Base-by-base conservation (phyloP, 164 flowering plant species). In the Stephania cephalantha region DNA sequence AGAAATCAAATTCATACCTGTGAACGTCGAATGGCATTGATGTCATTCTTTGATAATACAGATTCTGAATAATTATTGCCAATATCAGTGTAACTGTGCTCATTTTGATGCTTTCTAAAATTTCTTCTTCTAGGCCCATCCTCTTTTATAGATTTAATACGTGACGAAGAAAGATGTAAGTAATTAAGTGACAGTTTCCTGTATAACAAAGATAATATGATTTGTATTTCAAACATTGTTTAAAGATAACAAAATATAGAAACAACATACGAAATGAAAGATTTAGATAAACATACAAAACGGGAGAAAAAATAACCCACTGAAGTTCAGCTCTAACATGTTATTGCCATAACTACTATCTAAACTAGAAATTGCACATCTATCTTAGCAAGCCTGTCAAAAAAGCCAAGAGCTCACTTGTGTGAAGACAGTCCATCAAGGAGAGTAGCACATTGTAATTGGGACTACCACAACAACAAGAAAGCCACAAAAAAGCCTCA, bases 111-210 rank as follows among this genome's bases (percentile, higher is more conserved):
- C 76, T 79, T 93, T 84, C 87, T 85, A 25, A 82, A 83, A 71
- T 82, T 90, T 75, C 94, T 87, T 76, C 86, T 85, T 85, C 88
- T 89, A 77, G 80, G 77, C 17, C 90, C 84, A 73, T 86, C 93
- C 74, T 91, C 94, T 76, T 81, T 83, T 80, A 82, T 79, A 69
- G 83, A 58, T 65, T 83, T 85, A 68, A 7, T 76, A 74, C 82
- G 88, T n/a, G 83, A 81, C 73, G 88, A 78, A 79, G 88, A 75
- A 73, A 82, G 85, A 70, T 90, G 96, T 70, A 86, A 79, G 82
- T 90, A 88, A 83, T 82, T 87, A 72, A 90, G 87, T 20, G 97
- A 90, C 78, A 95, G 90, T 82, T 81, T 90, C 92, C 99, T 95
- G 90, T 77, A 82, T 69, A 82, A 74, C 20, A 73, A 18, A 76